Evolutionary conservation across 805 yeast genomes (phyloP), one percentile per base, ranked within the genome.

Genomic region (Lipomyces yamanashiensis): DNA sequence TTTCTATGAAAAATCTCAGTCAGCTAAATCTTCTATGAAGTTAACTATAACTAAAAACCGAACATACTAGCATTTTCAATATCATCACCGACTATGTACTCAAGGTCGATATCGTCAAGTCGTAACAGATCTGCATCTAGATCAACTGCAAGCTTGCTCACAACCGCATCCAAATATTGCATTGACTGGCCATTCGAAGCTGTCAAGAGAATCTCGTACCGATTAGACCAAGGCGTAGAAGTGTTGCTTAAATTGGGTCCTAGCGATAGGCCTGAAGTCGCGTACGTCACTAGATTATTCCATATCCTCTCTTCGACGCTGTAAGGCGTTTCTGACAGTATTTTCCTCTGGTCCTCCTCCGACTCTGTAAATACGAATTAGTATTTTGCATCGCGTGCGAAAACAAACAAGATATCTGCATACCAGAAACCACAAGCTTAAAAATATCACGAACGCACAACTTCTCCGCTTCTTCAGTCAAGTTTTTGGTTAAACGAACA

Each of bases 121-220:
- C 68, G 54, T 33, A 64, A 17, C 10, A 64, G 28, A 33, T 64
- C 68, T 8, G 66, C 68, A 39, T 41, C 51, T 13, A 62, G 15
- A 10, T 58, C 61, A 23, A 39, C 61, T 19, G 68, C 63, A 7
- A 64, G 28, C 37, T 51, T 40, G 33, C 52, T 61, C 12, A 64
- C 66, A 6, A 64, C 28, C 5, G 68, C 54, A 50, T 64, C 68
- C 10, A 64, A 37, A 40, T 54, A 64, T 17, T 48, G 48, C 63
- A 64, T 54, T 13, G 68, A 64, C 55, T 64, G 68, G 34, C 68
- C 68, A 7, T 54, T 39, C 1, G 68, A 33, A 8, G 68, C 63
- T 13, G 54, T 19, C 8, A 64, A 50, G 15, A 49, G 40, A 2
- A 64, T 49, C 28, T 59, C 55, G 36, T 52, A 62, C 37, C 58